Conservation (phyloP, 768 basidiomycete species). For the Calvatia gigantea region DNA sequence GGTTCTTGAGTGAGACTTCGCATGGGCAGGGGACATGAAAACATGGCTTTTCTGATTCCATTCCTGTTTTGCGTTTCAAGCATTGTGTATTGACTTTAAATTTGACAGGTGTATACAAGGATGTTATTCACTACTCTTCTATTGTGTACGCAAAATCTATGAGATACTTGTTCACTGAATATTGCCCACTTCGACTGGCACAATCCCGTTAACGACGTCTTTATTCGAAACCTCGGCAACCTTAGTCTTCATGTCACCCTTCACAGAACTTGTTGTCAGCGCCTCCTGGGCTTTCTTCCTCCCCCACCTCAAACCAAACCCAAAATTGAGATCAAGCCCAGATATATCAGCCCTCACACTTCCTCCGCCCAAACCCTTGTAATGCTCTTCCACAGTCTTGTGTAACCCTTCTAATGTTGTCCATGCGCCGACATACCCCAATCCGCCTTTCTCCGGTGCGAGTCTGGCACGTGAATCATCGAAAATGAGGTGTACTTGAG, state of each 20-base stretch:
- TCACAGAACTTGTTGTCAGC: not conserved
- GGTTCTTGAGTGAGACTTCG: slow-evolving; percentile 27
- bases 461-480: slow-evolving; percentile 64
- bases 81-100: not conserved
- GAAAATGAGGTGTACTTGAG: slow-evolving; percentile 53
- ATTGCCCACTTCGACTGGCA: slow-evolving; percentile 7
- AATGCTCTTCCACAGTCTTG: slow-evolving; percentile 50
- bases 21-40: slow-evolving; percentile 48
- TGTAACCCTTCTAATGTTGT: slow-evolving; percentile 57
- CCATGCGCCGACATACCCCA: slow-evolving; percentile 60
- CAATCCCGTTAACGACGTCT: slow-evolving; percentile 4
- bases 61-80: slow-evolving; percentile 5
- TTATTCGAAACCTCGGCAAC: not conserved
- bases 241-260: not conserved
- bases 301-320: slow-evolving; percentile 10
- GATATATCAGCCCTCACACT: slow-evolving; percentile 12
- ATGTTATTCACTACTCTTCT: not conserved
- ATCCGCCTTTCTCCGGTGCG: slow-evolving; percentile 50
- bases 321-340: slow-evolving; percentile 10
- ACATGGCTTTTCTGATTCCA: slow-evolving; percentile 62
- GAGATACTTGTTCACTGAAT: slow-evolving; percentile 1
- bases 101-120: not conserved
- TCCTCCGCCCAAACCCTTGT: slow-evolving; percentile 25
- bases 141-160: not conserved
- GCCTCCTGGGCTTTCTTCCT: not conserved